These are phyloP conservation scores for Penicillium arizonense DNA, from an alignment of 495 filamentous ascomycete species.

Conservation along the genomic window DNA sequence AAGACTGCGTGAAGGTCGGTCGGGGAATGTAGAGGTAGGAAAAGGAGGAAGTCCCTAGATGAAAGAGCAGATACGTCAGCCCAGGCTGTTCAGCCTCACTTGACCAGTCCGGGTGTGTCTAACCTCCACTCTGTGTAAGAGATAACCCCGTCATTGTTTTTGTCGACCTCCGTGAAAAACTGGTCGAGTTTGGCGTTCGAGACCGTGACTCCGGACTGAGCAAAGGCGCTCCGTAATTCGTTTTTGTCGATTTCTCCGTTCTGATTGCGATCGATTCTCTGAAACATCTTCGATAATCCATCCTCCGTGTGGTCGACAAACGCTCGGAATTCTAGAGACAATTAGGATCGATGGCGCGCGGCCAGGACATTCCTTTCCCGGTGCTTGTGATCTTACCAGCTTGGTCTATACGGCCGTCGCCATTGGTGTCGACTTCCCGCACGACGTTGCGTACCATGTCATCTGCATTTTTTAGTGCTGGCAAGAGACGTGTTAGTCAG, in stretches of 20 bases:
- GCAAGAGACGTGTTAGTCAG: slow-evolving; percentile 27
- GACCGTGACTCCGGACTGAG: slow-evolving; percentile 73
- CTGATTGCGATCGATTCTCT: slow-evolving; percentile 78
- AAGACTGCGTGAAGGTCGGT: slow-evolving; percentile 80
- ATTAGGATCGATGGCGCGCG: slow-evolving; percentile 21
- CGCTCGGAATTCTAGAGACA: slow-evolving; percentile 69
- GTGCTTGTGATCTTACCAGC: slow-evolving; percentile 58
- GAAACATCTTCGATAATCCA: slow-evolving; percentile 77
- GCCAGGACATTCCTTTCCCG: slow-evolving; percentile 11
- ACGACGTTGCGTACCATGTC: slow-evolving; percentile 78
- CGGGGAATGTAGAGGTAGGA: slow-evolving; percentile 70
- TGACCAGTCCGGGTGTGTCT: slow-evolving; percentile 21
- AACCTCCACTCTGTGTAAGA: slow-evolving; percentile 97
- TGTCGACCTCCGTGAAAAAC: slow-evolving; percentile 88
- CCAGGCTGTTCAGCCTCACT: background rate
- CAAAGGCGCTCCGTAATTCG: slow-evolving; percentile 77
- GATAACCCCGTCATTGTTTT: slow-evolving; percentile 84
- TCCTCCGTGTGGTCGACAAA: slow-evolving; percentile 87
- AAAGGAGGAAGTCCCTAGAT: slow-evolving; percentile 86
- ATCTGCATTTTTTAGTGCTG: slow-evolving; percentile 93
- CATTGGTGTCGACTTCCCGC: slow-evolving; percentile 75
- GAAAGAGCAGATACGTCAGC: slow-evolving; percentile 14
- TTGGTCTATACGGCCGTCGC: slow-evolving; percentile 87
- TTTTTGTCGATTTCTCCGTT: slow-evolving; percentile 87
- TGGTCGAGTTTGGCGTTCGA: slow-evolving; percentile 72